phyloP scores from a whole-genome alignment of 164 flowering plant genomes.

The Chloranthus sessilifolius region DNA sequence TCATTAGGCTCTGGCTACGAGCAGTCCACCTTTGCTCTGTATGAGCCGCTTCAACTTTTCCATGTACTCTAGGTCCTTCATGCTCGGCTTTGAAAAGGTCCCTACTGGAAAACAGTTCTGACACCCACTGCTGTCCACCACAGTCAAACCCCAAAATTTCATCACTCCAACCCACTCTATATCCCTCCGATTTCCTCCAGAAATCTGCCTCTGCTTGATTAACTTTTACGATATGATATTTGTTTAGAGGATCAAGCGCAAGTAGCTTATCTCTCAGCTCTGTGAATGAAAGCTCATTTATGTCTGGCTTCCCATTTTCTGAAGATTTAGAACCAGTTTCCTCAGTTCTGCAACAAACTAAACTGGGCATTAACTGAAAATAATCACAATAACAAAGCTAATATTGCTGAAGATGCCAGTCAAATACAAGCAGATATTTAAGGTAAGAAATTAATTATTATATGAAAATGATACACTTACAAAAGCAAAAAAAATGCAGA shows the following conservation, averaged over 20 bases:
- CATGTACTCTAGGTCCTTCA: conserved; percentile 87
- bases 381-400: too few relatives aligned
- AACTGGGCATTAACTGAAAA: too few relatives aligned
- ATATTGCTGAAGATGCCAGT: too few relatives aligned
- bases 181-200: conserved; percentile 97
- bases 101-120: conserved; percentile 97
- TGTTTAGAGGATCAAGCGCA: conserved; percentile 90
- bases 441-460: too few relatives aligned
- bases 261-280: conserved; percentile 93
- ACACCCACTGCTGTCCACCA: conserved; percentile 99
- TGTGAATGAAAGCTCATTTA: conserved; percentile 74
- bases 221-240: conserved; percentile 65
- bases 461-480: too few relatives aligned
- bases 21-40: conserved; percentile 96
- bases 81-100: conserved; percentile 69
- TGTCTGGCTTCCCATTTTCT: conserved; percentile 31
- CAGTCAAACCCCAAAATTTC: conserved; percentile 97
- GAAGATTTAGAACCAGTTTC: conserved; percentile 5
- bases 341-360: conserved; percentile 41
- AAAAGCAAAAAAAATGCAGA: too few relatives aligned
- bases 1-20: conserved; percentile 83
- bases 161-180: conserved; percentile 97
- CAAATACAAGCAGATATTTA: too few relatives aligned
- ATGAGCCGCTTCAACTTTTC: conserved; percentile 79
- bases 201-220: conserved; percentile 97